Conservation (phyloP, 2,329 filamentous ascomycete genomes). For the Zopfia rhizophila region DNA sequence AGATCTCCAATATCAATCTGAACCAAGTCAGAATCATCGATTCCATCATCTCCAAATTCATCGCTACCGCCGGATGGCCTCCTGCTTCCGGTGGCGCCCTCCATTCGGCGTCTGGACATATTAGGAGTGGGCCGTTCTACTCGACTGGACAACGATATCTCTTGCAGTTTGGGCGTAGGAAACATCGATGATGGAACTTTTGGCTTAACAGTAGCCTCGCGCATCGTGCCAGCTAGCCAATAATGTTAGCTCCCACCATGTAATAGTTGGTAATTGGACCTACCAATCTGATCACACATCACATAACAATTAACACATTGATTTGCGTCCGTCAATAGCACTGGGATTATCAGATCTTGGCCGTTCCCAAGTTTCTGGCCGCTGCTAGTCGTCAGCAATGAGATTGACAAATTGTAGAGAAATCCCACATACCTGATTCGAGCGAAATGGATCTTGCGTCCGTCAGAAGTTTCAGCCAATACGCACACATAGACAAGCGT, state of each 20-base stretch:
- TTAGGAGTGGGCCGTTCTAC: constrained; percentile 34
- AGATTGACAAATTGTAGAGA: not conserved
- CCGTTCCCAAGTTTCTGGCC: constrained; percentile 72
- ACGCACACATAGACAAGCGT: constrained; percentile 76
- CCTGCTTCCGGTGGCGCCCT: constrained; percentile 18
- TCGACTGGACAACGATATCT: constrained; percentile 23
- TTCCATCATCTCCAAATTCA: constrained; percentile 63
- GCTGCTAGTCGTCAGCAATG: constrained; percentile 58
- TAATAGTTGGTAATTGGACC: constrained; percentile 18
- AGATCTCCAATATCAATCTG: constrained; percentile 50
- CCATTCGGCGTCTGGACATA: constrained; percentile 41
- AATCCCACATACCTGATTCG: constrained; percentile 61
- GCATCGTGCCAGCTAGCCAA: constrained; percentile 67
- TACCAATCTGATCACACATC: constrained; percentile 86
- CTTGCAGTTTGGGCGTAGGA: constrained; percentile 35
- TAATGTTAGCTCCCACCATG: constrained; percentile 21
- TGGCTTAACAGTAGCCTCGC: constrained; percentile 63
- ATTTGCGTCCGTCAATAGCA: constrained; percentile 64
- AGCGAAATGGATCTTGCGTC: constrained; percentile 71
- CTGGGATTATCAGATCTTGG: constrained; percentile 69
- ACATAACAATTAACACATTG: constrained; percentile 74
- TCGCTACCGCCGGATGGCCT: constrained; percentile 49
- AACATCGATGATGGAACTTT: constrained; percentile 60
- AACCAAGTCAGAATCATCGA: constrained; percentile 65
- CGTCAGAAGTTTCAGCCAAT: constrained; percentile 60